These are phyloP conservation scores for Adansonia grandidieri DNA, from an alignment of 441 rosid species.

Conservation along the genomic window DNA sequence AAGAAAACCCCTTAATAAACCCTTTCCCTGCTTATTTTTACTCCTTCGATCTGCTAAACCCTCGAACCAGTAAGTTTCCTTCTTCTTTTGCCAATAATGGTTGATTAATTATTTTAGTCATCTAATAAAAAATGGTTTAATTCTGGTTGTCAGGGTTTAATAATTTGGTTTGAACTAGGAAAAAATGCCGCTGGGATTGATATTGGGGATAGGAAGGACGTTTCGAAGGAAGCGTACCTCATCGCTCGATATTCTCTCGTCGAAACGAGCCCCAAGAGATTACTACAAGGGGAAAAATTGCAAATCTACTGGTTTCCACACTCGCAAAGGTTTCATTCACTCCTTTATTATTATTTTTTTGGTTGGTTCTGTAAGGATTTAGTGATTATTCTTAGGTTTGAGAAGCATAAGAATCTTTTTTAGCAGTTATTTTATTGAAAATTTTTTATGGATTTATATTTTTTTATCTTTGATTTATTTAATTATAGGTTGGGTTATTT, in stretches of 20 bases:
- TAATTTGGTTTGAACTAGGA: conserved; percentile 4
- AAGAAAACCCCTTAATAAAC: background rate
- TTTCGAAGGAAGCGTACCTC: conserved; percentile 72
- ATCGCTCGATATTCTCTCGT: conserved; percentile 77
- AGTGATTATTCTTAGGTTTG: background rate
- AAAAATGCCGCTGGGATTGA: conserved; percentile 66
- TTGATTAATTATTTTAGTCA: background rate
- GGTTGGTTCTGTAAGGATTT: background rate
- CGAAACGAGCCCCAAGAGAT: conserved; percentile 77
- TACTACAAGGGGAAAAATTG: conserved; percentile 86
- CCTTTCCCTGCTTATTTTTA: background rate
- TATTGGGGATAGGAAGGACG: conserved; percentile 63
- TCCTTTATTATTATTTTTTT: background rate
- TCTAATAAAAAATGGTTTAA: background rate
- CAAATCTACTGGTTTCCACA: conserved; percentile 82
- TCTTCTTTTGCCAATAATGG: background rate
- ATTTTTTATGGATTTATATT: background rate
- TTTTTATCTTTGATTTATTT: background rate
- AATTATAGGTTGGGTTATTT: background rate
- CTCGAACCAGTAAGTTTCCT: background rate
- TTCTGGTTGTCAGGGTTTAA: background rate
- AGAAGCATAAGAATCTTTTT: background rate
- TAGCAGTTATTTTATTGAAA: background rate
- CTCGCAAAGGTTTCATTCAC: conserved; percentile 62
- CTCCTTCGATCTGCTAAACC: background rate